These are phyloP conservation scores for Globisporangium emineosum DNA, from an alignment of 352 stramenopile species.

Conservation along the genomic window DNA sequence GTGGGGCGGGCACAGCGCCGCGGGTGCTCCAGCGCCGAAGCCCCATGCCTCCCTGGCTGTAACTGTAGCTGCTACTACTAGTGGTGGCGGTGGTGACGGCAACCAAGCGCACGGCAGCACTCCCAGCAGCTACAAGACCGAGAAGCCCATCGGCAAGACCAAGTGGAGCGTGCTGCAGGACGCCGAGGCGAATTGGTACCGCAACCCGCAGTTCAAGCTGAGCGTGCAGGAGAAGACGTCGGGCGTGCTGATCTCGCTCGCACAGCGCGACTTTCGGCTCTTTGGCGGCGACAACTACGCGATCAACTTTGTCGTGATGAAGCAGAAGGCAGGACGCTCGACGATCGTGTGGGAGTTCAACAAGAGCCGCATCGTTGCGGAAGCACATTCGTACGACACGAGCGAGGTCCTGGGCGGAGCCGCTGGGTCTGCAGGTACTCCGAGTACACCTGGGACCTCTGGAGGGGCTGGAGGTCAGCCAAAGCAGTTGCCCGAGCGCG, in stretches of 20 bases:
- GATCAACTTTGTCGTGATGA: conserved; percentile 85
- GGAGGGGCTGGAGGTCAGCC: background rate
- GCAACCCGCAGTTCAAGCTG: conserved; percentile 89
- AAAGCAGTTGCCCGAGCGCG: conserved; percentile 65
- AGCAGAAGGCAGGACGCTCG: conserved; percentile 54
- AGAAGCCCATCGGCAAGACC: conserved; percentile 50
- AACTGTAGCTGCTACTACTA: background rate
- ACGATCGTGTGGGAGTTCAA: conserved; percentile 78
- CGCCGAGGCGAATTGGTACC: conserved; percentile 87
- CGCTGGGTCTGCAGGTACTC: background rate
- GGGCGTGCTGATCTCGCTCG: conserved; percentile 70
- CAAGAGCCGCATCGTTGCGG: conserved; percentile 49
- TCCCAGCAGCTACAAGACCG: conserved; percentile 24
- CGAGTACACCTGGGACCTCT: conserved; percentile 2
- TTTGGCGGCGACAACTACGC: conserved; percentile 82
- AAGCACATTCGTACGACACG: conserved; percentile 63
- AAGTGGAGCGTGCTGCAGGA: conserved; percentile 66
- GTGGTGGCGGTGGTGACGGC: background rate
- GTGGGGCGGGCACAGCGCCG: conserved; percentile 39
- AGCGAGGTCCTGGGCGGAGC: conserved; percentile 21
- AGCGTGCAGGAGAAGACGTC: conserved; percentile 33
- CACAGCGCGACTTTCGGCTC: conserved; percentile 81
- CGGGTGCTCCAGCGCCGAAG: conserved; percentile 25
- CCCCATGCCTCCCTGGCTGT: background rate
- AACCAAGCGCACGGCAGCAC: background rate